These are phyloP conservation scores for Ampelomyces quisqualis DNA, from an alignment of 2,329 filamentous ascomycete species.

Conservation along the genomic window DNA sequence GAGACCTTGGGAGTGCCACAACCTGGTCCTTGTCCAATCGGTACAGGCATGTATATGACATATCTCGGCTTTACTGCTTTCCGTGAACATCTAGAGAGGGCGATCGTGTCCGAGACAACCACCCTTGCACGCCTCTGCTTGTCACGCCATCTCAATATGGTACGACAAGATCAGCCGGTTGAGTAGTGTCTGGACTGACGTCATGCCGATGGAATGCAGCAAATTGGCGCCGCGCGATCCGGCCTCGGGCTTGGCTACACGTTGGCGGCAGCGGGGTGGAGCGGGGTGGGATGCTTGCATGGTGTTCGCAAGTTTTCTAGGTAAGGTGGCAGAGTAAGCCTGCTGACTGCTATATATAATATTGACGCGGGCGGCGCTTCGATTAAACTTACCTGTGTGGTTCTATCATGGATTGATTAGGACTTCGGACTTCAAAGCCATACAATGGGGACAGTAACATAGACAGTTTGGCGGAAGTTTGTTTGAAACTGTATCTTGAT, in stretches of 20 bases:
- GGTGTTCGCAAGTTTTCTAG: too few relatives aligned
- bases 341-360: too few relatives aligned
- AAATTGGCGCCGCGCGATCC: constrained; percentile 15
- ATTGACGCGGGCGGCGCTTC: too few relatives aligned
- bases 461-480: too few relatives aligned
- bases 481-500: constrained; percentile 6
- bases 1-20: too few relatives aligned
- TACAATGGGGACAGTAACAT: too few relatives aligned
- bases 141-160: constrained; percentile 3
- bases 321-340: too few relatives aligned
- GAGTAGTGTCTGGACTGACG: constrained; percentile 27
- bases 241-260: constrained; percentile 16
- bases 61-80: constrained; percentile 1
- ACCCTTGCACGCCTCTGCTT: not conserved
- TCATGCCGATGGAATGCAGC: constrained; percentile 4
- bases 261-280: constrained; percentile 24
- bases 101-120: not conserved
- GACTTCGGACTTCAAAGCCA: too few relatives aligned
- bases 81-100: not conserved
- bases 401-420: too few relatives aligned
- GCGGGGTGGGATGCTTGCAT: constrained; percentile 19
- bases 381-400: too few relatives aligned
- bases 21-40: too few relatives aligned
- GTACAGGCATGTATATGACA: too few relatives aligned
- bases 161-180: not conserved